Conservation (phyloP, 2,329 filamentous ascomycete species). For the Pseudopithomyces chartarum region DNA sequence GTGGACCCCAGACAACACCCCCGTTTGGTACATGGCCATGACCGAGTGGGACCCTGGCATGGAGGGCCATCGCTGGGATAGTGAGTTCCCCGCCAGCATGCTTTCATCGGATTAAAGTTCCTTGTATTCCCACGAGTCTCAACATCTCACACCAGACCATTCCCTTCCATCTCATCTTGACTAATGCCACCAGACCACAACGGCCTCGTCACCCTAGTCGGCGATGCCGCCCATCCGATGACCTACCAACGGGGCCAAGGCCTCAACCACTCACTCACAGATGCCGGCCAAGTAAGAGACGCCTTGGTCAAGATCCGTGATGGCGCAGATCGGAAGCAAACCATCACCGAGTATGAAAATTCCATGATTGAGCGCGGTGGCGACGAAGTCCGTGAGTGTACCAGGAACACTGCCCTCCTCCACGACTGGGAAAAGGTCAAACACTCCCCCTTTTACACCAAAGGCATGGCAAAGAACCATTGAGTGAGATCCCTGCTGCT, state of each 20-base stretch:
- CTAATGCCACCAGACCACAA: constrained; percentile 14
- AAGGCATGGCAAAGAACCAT: constrained; percentile 34
- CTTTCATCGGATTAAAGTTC: background rate
- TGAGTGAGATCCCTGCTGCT: too few relatives aligned
- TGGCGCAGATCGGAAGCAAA: constrained; percentile 26
- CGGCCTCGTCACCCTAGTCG: constrained; percentile 44
- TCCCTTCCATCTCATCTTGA: background rate
- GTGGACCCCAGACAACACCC: constrained; percentile 39
- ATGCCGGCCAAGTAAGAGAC: constrained; percentile 48
- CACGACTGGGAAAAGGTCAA: constrained; percentile 46
- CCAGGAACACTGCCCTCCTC: constrained; percentile 39
- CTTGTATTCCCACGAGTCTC: background rate
- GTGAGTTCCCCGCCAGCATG: background rate
- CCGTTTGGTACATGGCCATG: constrained; percentile 42
- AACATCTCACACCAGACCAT: background rate
- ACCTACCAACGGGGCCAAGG: constrained; percentile 55
- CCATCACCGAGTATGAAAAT: constrained; percentile 49
- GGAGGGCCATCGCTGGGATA: constrained; percentile 39
- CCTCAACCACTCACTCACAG: constrained; percentile 54
- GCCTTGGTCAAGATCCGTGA: constrained; percentile 31
- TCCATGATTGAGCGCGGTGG: constrained; percentile 50
- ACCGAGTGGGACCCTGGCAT: constrained; percentile 43
- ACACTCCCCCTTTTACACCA: constrained; percentile 39
- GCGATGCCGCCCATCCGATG: constrained; percentile 50
- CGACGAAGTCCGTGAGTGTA: constrained; percentile 38